A percentile compares a stretch with the other conserved stretches of the same genome.
Evolutionary conservation across 208 protist genomes (phyloP).

Genomic region (Leishmania tarentolae): DNA sequence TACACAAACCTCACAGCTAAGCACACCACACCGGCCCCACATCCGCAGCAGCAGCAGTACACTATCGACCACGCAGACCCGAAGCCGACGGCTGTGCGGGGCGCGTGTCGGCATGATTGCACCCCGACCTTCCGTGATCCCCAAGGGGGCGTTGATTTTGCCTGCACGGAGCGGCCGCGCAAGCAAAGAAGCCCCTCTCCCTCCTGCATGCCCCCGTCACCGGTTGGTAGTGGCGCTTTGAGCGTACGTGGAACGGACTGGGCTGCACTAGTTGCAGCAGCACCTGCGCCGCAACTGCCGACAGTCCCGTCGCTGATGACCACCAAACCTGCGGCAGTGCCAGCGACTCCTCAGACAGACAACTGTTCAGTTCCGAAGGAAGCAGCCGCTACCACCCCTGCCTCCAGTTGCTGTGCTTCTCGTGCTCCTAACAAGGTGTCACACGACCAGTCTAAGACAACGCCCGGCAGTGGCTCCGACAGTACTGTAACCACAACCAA

Average conservation of each 20-base stretch:
- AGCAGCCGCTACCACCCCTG: neutral
- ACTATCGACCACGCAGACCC: slow-evolving; percentile 14
- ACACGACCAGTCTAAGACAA: neutral
- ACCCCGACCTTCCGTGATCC: neutral
- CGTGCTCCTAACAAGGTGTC: neutral
- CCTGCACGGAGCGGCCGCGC: slow-evolving; percentile 39
- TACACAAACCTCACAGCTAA: neutral
- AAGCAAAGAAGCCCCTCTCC: slow-evolving; percentile 31
- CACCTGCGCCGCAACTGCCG: neutral
- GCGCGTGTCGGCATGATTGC: slow-evolving; percentile 6
- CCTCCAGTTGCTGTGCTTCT: neutral
- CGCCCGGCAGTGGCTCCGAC: neutral
- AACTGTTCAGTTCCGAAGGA: neutral
- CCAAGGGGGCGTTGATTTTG: slow-evolving; percentile 26
- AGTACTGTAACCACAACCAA: neutral
- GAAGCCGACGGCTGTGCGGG: slow-evolving; percentile 17
- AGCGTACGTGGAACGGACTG: slow-evolving; percentile 15
- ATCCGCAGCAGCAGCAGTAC: neutral
- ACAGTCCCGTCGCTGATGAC: neutral
- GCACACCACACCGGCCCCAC: neutral
- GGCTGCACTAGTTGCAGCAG: slow-evolving; percentile 28
- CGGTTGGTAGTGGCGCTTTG: slow-evolving; percentile 7
- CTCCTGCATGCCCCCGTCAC: slow-evolving; percentile 23
- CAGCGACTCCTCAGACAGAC: neutral
- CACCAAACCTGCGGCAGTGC: neutral